Conservation (phyloP, 345 rosid species). For the Excoecaria agallocha region DNA sequence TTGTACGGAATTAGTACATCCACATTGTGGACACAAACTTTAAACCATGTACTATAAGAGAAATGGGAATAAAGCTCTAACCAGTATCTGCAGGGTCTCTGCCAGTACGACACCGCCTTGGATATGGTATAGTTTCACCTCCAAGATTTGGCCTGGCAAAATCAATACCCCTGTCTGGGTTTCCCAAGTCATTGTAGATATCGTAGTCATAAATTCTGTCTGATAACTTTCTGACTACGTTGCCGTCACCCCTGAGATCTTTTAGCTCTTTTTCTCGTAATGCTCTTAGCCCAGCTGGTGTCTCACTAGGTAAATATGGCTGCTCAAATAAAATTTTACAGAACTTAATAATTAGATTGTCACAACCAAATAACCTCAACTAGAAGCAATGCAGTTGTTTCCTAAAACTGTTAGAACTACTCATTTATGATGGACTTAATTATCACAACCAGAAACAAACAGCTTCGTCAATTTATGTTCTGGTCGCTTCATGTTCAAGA, state of each 20-base stretch:
- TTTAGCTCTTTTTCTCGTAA: conserved; percentile 70
- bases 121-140: conserved; percentile 64
- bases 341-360: neutral
- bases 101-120: conserved; percentile 94
- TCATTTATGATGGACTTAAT: neutral
- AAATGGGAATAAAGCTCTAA: conserved; percentile 12
- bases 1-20: neutral
- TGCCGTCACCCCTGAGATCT: conserved; percentile 61
- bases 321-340: conserved; percentile 30
- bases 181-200: conserved; percentile 89
- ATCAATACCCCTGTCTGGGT: conserved; percentile 68
- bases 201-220: conserved; percentile 82
- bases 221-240: conserved; percentile 70
- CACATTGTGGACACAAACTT: neutral
- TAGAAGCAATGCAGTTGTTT: neutral
- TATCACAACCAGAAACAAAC: neutral
- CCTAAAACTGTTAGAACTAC: too few species aligned
- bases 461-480: conserved; percentile 3
- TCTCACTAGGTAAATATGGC: conserved; percentile 85
- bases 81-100: conserved; percentile 61
- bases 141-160: conserved; percentile 71
- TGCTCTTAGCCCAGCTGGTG: conserved; percentile 68
- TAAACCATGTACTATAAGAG: neutral
- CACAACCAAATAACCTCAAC: neutral
- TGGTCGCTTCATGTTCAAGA: conserved; percentile 5